Conservation (phyloP, 2,329 filamentous ascomycete species). For the Coleophoma cylindrospora region DNA sequence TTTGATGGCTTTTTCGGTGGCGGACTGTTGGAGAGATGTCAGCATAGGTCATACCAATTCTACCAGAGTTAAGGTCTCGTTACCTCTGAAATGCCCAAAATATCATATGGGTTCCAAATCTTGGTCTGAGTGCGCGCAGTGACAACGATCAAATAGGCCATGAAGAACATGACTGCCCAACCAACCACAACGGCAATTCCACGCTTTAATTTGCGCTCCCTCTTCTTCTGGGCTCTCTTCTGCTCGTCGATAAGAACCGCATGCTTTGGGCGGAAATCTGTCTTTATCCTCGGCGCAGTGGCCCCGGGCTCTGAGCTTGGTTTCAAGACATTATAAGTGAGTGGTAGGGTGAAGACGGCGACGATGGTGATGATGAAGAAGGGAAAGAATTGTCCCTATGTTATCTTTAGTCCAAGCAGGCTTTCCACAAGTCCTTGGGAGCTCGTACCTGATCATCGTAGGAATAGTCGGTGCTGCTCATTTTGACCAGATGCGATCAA, state of each 20-base stretch:
- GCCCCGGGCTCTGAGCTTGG: constrained; percentile 72
- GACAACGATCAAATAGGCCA: constrained; percentile 84
- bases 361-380: constrained; percentile 95
- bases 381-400: constrained; percentile 91
- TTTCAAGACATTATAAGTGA: constrained; percentile 84
- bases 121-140: constrained; percentile 68
- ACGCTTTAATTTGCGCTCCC: constrained; percentile 84
- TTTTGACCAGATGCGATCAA: constrained; percentile 14
- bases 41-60: constrained; percentile 7
- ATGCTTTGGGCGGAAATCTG: constrained; percentile 77
- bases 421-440: background rate
- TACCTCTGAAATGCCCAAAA: constrained; percentile 80
- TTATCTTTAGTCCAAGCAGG: constrained; percentile 6
- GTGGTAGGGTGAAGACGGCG: constrained; percentile 79
- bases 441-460: constrained; percentile 82
- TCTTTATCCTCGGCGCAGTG: constrained; percentile 76
- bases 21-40: constrained; percentile 46
- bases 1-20: constrained; percentile 87
- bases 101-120: constrained; percentile 96
- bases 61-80: constrained; percentile 15
- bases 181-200: constrained; percentile 70
- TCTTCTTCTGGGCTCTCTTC: constrained; percentile 81
- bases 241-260: constrained; percentile 76
- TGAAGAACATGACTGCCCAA: constrained; percentile 80
- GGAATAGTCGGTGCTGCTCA: constrained; percentile 70